Base-by-base conservation (phyloP, 352 stramenopile genomes). In the Pythium plurisporium region DNA sequence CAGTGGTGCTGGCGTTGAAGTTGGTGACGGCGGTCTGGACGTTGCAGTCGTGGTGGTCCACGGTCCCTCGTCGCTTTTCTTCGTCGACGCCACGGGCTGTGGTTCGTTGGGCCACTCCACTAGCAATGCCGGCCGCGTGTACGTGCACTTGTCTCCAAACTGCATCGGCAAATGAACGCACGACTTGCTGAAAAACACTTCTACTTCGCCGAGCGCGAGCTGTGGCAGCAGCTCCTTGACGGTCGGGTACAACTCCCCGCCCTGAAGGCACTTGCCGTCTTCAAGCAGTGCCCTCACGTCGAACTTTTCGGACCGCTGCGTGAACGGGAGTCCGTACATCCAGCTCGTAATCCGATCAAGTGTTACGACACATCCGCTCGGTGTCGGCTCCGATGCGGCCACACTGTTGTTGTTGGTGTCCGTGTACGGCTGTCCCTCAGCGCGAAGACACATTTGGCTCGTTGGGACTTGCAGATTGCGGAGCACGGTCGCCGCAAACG, bases 51-150 rank as follows among this genome's bases (percentile, higher is more conserved):
- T 37, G 5, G 46, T 1, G 4, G 29, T 43, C 4, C 22, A n/a
- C 46, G 27, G 15, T 51, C 51, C 15, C 59, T 12, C 43, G 43
- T 36, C 43, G 5, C 4, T 36, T 17, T 4, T 14, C 12, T 25
- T 22, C 14, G 19, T 34, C 4, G 20, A 41, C 45, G 30, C 36
- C 20, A 71, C 59, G 26, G 63, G 70, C 44, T 52, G 29, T 22
- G 77, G 74, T 43, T 85, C 73, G 30, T 70, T 80, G 22, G 60
- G 59, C 78, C 78, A 86, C 38, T 81, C 72, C 23, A 82, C 45
- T 5, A 86, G 70, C 26, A 68, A 64, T 9, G 69, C 73, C 27
- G 63, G 61, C 22, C 75, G 78, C 19, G 67, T 67, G 49, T 74
- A 88, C 14, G 64, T 63, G 61, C 78, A 88, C 31, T 63, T 67